These are phyloP conservation scores for Pseudonitzschia pungens DNA, from an alignment of 108 stramenopile species.

Conservation along the genomic window DNA sequence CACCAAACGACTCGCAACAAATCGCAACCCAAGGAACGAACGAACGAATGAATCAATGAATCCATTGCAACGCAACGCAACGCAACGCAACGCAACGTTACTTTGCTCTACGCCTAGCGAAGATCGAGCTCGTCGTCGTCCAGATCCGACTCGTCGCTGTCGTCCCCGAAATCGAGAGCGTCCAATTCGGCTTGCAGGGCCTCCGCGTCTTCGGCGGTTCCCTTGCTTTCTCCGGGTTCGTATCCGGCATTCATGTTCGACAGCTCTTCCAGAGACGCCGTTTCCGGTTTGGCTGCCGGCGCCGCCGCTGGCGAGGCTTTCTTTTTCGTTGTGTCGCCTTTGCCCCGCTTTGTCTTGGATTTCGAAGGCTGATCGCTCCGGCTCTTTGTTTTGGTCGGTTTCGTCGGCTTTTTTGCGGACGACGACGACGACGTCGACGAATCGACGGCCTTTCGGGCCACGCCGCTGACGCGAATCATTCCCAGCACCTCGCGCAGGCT, in stretches of 20 bases:
- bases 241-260: slow-evolving; percentile 42
- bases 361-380: not conserved
- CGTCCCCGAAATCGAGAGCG: slow-evolving; percentile 49
- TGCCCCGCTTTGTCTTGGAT: not conserved
- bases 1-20: too few species aligned
- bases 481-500: slow-evolving; percentile 50
- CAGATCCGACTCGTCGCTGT: slow-evolving; percentile 36
- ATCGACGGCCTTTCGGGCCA: slow-evolving; percentile 39
- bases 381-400: not conserved
- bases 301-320: not conserved
- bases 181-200: slow-evolving; percentile 43
- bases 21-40: too few species aligned
- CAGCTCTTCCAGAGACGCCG: slow-evolving; percentile 28
- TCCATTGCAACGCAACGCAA: too few species aligned
- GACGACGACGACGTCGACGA: too few species aligned
- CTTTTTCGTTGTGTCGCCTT: not conserved
- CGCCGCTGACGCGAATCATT: slow-evolving; percentile 68
- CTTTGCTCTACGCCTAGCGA: slow-evolving; percentile 26
- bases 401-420: not conserved
- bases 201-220: slow-evolving; percentile 15
- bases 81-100: too few species aligned
- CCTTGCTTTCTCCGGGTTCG: slow-evolving; percentile 30
- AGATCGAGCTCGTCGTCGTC: slow-evolving; percentile 53
- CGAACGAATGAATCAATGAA: too few species aligned
- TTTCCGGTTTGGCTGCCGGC: slow-evolving; percentile 19